phyloP scores from a whole-genome alignment of 192 early-diverging fungal genomes.

The Bifiguratus adelaidae region DNA sequence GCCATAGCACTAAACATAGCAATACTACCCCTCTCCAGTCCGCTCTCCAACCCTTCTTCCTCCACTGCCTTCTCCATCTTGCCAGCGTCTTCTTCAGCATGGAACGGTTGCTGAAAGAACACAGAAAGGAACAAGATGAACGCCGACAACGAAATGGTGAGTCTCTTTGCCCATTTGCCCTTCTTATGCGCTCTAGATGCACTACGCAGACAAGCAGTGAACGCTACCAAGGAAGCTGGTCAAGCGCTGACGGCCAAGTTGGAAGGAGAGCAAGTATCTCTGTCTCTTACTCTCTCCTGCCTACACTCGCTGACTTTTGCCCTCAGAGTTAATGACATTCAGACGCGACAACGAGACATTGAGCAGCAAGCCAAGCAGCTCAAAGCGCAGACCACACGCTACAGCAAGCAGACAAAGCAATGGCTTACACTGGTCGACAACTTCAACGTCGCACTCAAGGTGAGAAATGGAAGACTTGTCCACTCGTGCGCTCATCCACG shows the following conservation, averaged over 20 bases:
- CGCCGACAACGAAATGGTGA: slow-evolving; percentile 40
- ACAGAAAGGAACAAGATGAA: slow-evolving; percentile 44
- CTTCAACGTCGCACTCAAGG: slow-evolving; percentile 73
- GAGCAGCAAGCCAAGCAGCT: slow-evolving; percentile 48
- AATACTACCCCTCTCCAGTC: too few relatives aligned
- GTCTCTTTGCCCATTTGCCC: background rate
- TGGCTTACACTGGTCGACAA: slow-evolving; percentile 69
- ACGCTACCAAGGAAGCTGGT: slow-evolving; percentile 31
- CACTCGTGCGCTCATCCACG: background rate
- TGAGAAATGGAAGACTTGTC: slow-evolving; percentile 17
- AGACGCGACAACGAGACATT: slow-evolving; percentile 51
- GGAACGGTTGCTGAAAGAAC: slow-evolving; percentile 37
- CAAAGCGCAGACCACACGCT: slow-evolving; percentile 29
- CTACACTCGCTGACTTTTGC: background rate
- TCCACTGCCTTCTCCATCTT: too few relatives aligned
- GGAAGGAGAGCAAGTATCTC: slow-evolving; percentile 30
- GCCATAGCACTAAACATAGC: too few relatives aligned
- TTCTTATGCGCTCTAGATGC: slow-evolving; percentile 31
- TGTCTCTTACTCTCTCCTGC: background rate
- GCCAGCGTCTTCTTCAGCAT: too few relatives aligned
- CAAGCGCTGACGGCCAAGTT: slow-evolving; percentile 44
- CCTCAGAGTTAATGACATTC: slow-evolving; percentile 42
- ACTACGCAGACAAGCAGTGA: slow-evolving; percentile 37
- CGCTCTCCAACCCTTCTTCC: too few relatives aligned
- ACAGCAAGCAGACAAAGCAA: slow-evolving; percentile 56